Evolutionary conservation across 306 rosid genomes (phyloP), one percentile per base, ranked within the genome.

Genomic region (Quercus agrifolia): DNA sequence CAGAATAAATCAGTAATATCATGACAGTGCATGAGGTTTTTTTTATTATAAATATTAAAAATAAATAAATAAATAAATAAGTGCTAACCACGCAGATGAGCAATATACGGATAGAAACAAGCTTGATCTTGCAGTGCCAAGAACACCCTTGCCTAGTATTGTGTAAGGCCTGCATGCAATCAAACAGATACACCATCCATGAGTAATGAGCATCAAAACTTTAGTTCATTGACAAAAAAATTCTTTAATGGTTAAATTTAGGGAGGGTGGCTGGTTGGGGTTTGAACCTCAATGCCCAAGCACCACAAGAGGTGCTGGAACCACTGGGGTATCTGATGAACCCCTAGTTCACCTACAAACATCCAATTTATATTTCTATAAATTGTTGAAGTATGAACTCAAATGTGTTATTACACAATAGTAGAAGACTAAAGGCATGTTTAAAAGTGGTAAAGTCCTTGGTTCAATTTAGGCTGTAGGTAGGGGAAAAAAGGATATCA

Each of bases 71-170:
- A n/a, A 23, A 23, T 23, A 78, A 70, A 31, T 27, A 21, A 78
- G 74, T 51, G 73, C 90, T 85, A 74, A 96, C 99, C 99, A 96
- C 78, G 98, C 96, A 77, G 98, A 91, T 67, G 99, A 54, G 55
- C 98, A 96, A 77, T 96, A 93, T 46, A 74, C 89, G 21, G 99
- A 93, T 27, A 96, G 93, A 83, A 95, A 96, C 89, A 96, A 85
- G 90, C 99, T 96, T 85, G 99, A 96, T 83, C 98, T 88, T 41
- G 97, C 92, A 56, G 99, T 96, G 79, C 97, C 99, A 58, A 93
- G 58, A 81, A 95, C 89, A 82, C 93, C 93, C 79, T 92, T 96
- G 35, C 89, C 88, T 56, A 96, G 78, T 83, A 96, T 89, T 58
- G 88, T 81, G 79, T 38, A 63, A 15, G 94, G 91, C 86, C 99